Evolutionary conservation across 208 protist genomes (phyloP).

Genomic region (Leishmania tarentolae): DNA sequence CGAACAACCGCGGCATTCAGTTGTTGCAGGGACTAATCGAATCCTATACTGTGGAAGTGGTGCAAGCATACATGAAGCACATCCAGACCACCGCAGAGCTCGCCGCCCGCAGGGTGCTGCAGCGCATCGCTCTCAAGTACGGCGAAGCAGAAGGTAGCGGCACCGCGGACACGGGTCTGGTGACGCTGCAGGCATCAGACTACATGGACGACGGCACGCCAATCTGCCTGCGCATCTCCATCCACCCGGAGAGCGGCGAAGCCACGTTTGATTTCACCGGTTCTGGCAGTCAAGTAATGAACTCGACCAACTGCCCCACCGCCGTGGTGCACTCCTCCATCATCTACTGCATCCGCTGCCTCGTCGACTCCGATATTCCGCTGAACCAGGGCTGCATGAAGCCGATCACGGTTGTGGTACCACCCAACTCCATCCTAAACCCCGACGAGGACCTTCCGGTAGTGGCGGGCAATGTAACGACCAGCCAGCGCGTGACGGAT

Average conservation of each 20-base stretch:
- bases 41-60: constrained; percentile 81
- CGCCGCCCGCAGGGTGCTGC: constrained; percentile 90
- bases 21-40: constrained; percentile 89
- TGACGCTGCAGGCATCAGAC: constrained; percentile 54
- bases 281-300: constrained; percentile 87
- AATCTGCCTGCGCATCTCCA: constrained; percentile 82
- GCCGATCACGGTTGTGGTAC: constrained; percentile 82
- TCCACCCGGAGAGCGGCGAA: constrained; percentile 64
- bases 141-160: constrained; percentile 25
- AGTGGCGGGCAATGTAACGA: constrained; percentile 96
- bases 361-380: constrained; percentile 94
- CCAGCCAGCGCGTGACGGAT: constrained; percentile 94
- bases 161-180: constrained; percentile 8
- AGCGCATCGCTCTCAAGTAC: constrained; percentile 46
- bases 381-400: constrained; percentile 95
- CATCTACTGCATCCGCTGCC: constrained; percentile 95
- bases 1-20: constrained; percentile 93
- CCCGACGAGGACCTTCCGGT: constrained; percentile 90
- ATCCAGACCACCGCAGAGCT: constrained; percentile 92
- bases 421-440: constrained; percentile 73
- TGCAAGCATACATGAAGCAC: constrained; percentile 96
- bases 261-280: constrained; percentile 95
- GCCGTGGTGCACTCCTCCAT: constrained; percentile 92
- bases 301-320: constrained; percentile 93
- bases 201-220: constrained; percentile 96